Conservation (phyloP, 1,139 yeast genomes). For the Scheffersomyces segobiensis region DNA sequence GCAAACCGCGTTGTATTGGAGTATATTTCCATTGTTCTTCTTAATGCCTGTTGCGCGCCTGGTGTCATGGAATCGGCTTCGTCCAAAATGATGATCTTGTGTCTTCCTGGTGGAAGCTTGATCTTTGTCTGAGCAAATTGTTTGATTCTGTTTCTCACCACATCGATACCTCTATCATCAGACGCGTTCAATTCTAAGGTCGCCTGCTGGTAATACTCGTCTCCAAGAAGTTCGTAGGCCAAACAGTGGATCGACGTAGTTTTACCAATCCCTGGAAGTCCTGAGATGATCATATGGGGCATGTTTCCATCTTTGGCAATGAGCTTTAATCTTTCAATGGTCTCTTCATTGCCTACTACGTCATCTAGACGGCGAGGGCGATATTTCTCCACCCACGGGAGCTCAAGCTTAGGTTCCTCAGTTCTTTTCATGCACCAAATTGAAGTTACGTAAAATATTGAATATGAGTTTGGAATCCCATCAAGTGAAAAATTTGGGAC, state of each 20-base stretch:
- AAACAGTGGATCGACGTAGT: conserved; percentile 92
- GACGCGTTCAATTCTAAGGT: conserved; percentile 74
- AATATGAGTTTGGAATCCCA: too few relatives aligned
- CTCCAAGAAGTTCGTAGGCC: conserved; percentile 80
- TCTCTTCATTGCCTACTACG: conserved; percentile 91
- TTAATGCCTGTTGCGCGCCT: conserved; percentile 95
- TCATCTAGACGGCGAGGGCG: conserved; percentile 79
- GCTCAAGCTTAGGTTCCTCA: conserved; percentile 24
- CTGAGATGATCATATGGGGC: conserved; percentile 94
- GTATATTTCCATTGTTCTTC: conserved; percentile 96
- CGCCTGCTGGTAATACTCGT: conserved; percentile 69
- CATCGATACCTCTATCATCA: conserved; percentile 53
- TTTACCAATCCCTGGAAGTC: conserved; percentile 96
- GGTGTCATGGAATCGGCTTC: conserved; percentile 99
- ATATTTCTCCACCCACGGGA: conserved; percentile 90
- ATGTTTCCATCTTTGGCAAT: conserved; percentile 92
- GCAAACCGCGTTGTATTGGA: conserved; percentile 95
- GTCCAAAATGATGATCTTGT: conserved; percentile 86
- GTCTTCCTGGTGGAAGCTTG: conserved; percentile 53
- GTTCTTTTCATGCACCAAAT: not conserved
- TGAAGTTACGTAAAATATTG: not conserved
- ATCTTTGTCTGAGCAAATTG: conserved; percentile 76
- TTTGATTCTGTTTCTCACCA: conserved; percentile 48
- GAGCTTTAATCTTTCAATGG: conserved; percentile 77
- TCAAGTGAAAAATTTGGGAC: not conserved